Percentiles rank a stretch among this genome's conserved stretches.
Conservation (phyloP, 2,329 filamentous ascomycete genomes). For the Akanthomyces lecanii region DNA sequence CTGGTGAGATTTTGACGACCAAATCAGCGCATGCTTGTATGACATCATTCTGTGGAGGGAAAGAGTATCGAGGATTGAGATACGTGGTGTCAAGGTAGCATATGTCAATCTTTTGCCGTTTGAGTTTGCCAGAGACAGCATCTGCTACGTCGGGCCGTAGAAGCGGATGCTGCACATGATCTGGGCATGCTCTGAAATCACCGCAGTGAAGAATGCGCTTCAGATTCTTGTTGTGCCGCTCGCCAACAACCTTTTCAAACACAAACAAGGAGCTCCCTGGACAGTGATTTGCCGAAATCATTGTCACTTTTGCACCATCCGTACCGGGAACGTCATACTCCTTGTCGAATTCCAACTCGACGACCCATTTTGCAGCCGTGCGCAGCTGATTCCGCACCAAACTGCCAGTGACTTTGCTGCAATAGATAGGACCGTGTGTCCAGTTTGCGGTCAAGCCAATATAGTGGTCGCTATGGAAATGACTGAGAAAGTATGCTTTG, state of each 20-base stretch:
- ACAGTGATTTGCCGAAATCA: conserved; percentile 96
- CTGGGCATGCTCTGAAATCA: conserved; percentile 86
- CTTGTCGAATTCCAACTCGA: conserved; percentile 80
- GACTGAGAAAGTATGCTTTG: conserved; percentile 91
- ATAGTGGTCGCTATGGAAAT: conserved; percentile 98
- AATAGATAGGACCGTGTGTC: conserved; percentile 94
- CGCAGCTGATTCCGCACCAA: conserved; percentile 80
- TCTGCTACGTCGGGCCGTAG: conserved; percentile 73
- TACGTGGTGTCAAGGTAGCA: conserved; percentile 98
- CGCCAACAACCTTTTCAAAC: conserved; percentile 73
- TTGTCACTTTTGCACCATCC: conserved; percentile 78
- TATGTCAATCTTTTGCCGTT: conserved; percentile 84
- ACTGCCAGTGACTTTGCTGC: conserved; percentile 87
- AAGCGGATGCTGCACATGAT: conserved; percentile 76
- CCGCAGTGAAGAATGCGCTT: conserved; percentile 92
- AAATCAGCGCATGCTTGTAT: conserved; percentile 83
- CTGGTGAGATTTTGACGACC: conserved; percentile 71
- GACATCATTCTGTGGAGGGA: conserved; percentile 83
- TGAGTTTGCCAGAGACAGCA: conserved; percentile 62
- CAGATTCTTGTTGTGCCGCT: conserved; percentile 52
- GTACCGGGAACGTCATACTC: conserved; percentile 76
- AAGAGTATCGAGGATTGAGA: conserved; percentile 90
- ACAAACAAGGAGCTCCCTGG: conserved; percentile 91
- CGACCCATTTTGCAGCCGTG: conserved; percentile 80
- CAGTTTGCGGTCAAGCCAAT: conserved; percentile 83